These are phyloP conservation scores for Phascolomyces articulosus DNA, from an alignment of 371 early-diverging fungal genomes.

Conservation along the genomic window DNA sequence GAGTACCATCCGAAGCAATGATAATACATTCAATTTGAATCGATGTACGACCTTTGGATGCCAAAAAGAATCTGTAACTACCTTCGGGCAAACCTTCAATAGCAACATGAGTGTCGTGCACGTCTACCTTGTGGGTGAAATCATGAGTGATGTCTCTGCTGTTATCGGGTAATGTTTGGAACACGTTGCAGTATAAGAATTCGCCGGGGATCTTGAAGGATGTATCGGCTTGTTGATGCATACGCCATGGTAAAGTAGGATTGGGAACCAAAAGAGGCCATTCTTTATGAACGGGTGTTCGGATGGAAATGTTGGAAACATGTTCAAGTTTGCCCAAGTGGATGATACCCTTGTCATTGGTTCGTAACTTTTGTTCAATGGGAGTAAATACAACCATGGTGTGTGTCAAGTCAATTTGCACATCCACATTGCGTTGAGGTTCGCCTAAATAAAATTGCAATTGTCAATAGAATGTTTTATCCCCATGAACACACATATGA, in stretches of 20 bases:
- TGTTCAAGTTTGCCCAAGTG: conserved; percentile 40
- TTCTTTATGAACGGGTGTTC: conserved; percentile 2
- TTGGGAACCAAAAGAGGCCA: background rate
- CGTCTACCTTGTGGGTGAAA: conserved; percentile 4
- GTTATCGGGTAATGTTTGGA: conserved; percentile 11
- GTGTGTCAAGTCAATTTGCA: conserved; percentile 38
- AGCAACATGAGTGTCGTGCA: conserved; percentile 11
- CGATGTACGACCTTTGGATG: background rate
- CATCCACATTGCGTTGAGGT: conserved; percentile 24
- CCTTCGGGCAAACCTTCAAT: conserved; percentile 34
- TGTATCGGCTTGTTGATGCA: conserved; percentile 33
- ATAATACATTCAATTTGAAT: conserved; percentile 3
- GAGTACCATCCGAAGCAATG: background rate
- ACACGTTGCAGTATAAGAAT: conserved; percentile 20
- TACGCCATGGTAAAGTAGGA: conserved; percentile 12
- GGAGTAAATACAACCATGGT: conserved; percentile 7
- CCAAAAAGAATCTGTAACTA: conserved; percentile 20
- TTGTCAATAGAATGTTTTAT: background rate
- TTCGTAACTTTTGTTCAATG: conserved; percentile 28
- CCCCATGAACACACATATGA: too few relatives aligned
- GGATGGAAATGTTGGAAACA: conserved; percentile 15
- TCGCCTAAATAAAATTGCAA: conserved; percentile 32
- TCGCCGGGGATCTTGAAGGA: conserved; percentile 30
- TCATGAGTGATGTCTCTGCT: conserved; percentile 16
- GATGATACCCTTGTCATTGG: conserved; percentile 47